Percentiles rank a stretch among this genome's conserved stretches.
Conservation (phyloP, 1,139 yeast genomes). For the Blastobotrys raffinosifermentans region DNA sequence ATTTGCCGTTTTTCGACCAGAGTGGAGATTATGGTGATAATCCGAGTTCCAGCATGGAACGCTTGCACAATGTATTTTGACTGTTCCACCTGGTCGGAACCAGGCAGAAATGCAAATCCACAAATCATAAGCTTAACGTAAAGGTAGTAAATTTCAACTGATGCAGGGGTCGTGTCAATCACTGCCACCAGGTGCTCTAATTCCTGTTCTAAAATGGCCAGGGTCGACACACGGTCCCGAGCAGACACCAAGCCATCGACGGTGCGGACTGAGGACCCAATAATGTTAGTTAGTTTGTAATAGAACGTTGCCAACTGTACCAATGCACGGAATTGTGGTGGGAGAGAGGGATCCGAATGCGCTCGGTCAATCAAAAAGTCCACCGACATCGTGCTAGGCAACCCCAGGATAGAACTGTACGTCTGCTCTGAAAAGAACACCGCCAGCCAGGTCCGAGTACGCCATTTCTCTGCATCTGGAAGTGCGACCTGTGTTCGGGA, state of each 20-base stretch:
- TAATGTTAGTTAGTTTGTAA: constrained; percentile 72
- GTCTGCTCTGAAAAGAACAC: constrained; percentile 84
- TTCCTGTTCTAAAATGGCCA: constrained; percentile 71
- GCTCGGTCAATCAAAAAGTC: constrained; percentile 81
- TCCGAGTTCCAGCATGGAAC: constrained; percentile 72
- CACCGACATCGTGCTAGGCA: constrained; percentile 82
- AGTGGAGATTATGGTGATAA: constrained; percentile 71
- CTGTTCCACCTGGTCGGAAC: constrained; percentile 84
- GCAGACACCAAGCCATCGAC: constrained; percentile 91
- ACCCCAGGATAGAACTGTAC: constrained; percentile 82
- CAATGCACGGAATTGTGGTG: constrained; percentile 63
- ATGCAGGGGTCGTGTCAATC: constrained; percentile 53
- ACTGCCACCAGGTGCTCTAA: constrained; percentile 64
- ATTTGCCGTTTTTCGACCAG: constrained; percentile 61
- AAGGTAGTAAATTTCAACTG: constrained; percentile 73
- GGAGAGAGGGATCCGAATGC: constrained; percentile 59
- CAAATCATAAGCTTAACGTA: constrained; percentile 79
- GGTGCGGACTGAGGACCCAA: constrained; percentile 84
- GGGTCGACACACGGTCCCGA: constrained; percentile 70
- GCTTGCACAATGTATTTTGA: constrained; percentile 79
- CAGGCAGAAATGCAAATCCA: constrained; percentile 87
- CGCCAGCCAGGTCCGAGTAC: constrained; percentile 89
- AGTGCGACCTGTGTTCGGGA: constrained; percentile 83
- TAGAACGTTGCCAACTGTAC: constrained; percentile 76
- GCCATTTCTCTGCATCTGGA: constrained; percentile 91